Evolutionary conservation across 2,329 filamentous ascomycete genomes (phyloP).

Genomic region (Trichoderma asperellum): DNA sequence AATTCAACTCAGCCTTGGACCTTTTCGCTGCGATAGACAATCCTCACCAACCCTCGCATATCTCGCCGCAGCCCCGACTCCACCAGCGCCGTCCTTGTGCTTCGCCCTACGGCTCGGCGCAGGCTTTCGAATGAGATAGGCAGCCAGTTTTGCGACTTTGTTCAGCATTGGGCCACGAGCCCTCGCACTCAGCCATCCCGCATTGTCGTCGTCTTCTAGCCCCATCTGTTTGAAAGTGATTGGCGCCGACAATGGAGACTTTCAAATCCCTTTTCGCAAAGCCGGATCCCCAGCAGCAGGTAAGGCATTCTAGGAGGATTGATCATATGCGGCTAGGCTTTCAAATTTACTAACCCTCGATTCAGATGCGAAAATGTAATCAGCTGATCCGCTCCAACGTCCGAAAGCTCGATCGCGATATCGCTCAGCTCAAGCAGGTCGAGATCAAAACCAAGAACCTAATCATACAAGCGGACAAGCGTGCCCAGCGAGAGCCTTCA

Average conservation of each 20-base stretch:
- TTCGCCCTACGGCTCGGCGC: background rate
- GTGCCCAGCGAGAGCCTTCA: conserved; percentile 77
- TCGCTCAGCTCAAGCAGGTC: conserved; percentile 73
- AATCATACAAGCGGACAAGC: conserved; percentile 80
- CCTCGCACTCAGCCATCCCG: conserved; percentile 6
- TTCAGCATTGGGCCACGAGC: conserved; percentile 12
- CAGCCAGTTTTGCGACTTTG: background rate
- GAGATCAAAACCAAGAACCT: conserved; percentile 84
- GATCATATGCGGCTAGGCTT: background rate
- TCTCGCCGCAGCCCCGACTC: conserved; percentile 3
- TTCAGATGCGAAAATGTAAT: conserved; percentile 93
- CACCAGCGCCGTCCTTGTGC: conserved; percentile 5
- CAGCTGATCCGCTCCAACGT: conserved; percentile 85
- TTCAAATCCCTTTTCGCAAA: conserved; percentile 86
- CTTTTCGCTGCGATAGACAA: background rate
- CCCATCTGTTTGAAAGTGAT: background rate
- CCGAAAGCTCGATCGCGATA: conserved; percentile 93
- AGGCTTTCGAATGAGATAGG: conserved; percentile 11
- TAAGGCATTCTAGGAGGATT: conserved; percentile 47
- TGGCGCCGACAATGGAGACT: conserved; percentile 71
- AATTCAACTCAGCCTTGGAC: conserved; percentile 4
- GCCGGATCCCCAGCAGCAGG: conserved; percentile 91
- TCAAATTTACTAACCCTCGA: background rate
- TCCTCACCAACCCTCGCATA: conserved; percentile 1
- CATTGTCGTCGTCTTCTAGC: background rate